Evolutionary conservation across 108 stramenopile species (phyloP).

Genomic region (Nannochloropsis gaditana): DNA sequence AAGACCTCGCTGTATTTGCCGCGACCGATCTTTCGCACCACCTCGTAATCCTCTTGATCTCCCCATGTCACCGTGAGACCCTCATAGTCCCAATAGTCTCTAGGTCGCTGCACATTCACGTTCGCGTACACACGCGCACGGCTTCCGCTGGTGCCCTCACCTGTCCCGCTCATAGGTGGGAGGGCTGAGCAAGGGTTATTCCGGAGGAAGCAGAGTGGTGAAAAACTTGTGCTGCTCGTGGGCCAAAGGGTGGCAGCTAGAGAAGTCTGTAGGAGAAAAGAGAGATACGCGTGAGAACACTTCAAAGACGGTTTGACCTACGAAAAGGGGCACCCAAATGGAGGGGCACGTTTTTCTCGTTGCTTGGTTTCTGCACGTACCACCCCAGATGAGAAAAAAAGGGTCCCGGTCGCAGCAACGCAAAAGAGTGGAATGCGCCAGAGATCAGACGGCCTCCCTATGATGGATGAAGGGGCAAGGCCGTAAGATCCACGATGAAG

Average conservation of each 20-base stretch:
- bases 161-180: background rate
- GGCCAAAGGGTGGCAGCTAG: background rate
- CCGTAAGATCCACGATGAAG: background rate
- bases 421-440: background rate
- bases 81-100: slow-evolving; percentile 99
- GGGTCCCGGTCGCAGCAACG: background rate
- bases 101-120: slow-evolving; percentile 93
- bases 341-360: background rate
- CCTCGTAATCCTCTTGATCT: slow-evolving; percentile 98
- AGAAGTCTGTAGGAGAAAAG: background rate
- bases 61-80: slow-evolving; percentile 96
- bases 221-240: background rate
- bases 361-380: background rate
- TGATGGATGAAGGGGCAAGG: background rate
- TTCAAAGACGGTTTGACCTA: too few species aligned
- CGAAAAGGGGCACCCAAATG: too few species aligned
- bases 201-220: slow-evolving; percentile 11
- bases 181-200: background rate
- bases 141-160: slow-evolving; percentile 15
- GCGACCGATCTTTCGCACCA: slow-evolving; percentile 95
- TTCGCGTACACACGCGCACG: slow-evolving; percentile 83
- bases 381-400: background rate
- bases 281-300: background rate
- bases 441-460: background rate
- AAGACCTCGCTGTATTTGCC: slow-evolving; percentile 99